Percentiles rank a stretch among this genome's conserved stretches.
phyloP scores from a whole-genome alignment of 2,329 filamentous ascomycete species.

The Thielaviopsis cerberus region DNA sequence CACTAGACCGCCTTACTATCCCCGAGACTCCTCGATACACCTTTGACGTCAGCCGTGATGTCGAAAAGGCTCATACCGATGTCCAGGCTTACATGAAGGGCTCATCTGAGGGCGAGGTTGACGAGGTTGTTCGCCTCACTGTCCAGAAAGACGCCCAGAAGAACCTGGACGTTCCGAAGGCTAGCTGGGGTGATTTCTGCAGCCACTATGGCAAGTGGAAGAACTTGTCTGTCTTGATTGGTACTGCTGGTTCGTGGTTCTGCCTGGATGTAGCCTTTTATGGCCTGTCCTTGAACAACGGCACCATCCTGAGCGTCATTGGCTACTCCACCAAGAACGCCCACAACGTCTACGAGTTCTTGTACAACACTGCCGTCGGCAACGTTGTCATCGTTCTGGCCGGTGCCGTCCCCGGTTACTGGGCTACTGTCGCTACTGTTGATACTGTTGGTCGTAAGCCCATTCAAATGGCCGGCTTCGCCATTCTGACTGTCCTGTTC shows the following conservation, averaged over 20 bases:
- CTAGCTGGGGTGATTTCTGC: constrained; percentile 53
- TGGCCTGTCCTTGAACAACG: constrained; percentile 58
- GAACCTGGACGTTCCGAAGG: constrained; percentile 46
- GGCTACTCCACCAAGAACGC: constrained; percentile 39
- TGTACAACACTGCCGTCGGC: constrained; percentile 58
- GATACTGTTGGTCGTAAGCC: constrained; percentile 61
- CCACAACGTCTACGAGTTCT: constrained; percentile 44
- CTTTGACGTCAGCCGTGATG: constrained; percentile 59
- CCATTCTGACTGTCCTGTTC: constrained; percentile 41
- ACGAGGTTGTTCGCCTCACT: constrained; percentile 46
- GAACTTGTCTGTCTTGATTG: constrained; percentile 45
- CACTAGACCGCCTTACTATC: constrained; percentile 48
- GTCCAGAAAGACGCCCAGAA: constrained; percentile 34
- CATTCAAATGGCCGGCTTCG: constrained; percentile 50
- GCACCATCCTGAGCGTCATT: constrained; percentile 50
- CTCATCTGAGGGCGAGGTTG: constrained; percentile 40
- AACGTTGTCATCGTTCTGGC: constrained; percentile 65
- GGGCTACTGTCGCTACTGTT: constrained; percentile 56
- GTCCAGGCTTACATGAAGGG: constrained; percentile 57
- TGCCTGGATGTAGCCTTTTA: constrained; percentile 46
- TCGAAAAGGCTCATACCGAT: constrained; percentile 55
- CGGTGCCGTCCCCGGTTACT: constrained; percentile 66
- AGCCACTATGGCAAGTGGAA: constrained; percentile 52
- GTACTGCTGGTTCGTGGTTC: constrained; percentile 46
- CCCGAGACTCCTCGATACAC: constrained; percentile 79